Base-by-base conservation (phyloP, 306 rosid species). In the Purshia tridentata region DNA sequence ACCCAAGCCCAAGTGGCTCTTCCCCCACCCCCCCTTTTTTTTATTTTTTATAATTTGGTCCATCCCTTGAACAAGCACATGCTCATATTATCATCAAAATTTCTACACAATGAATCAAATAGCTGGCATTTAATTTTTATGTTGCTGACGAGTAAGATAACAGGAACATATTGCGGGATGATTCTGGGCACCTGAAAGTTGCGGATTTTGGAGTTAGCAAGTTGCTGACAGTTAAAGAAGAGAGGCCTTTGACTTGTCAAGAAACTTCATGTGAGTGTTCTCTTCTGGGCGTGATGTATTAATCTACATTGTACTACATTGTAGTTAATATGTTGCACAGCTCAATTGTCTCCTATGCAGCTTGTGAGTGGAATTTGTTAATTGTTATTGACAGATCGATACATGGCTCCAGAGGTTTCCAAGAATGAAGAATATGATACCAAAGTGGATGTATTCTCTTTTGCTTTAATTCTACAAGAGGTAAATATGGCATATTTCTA, bases 101-200 rank as follows among this genome's bases (percentile, higher is more conserved):
- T 52, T 56, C 40, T 2, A 23, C 6, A 47, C 65, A 15, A 39
- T n/a, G 15, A 8, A 9, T 18, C 2, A 85, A 79, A 70, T 11
- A 41, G 20, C 72, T 15, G 10, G 39, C 35, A 2, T 69, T 51
- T 72, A 67, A 64, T 80, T 77, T 55, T 56, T 61, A 61, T 76
- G 72, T 77, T 81, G 72, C 89, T 86, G 75, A 75, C 74, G 77
- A 81, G 81, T 85, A 76, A 81, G 73, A 86, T 81, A 67, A 77
- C 97, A 91, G 98, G 84, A 94, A 94, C 81, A 93, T 93, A 81
- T 81, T 93, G 90, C 90, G 98, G 84, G 98, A 93, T 86, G 97
- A 93, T 90, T 81, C 96, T 19, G 91, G 96, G 45, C 91, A 79
- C 86, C 85, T 93, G 72, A 93, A 93, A 88, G 98, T 93, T 81